Conservation (phyloP, 257 asterid species). For the Gentiana dahurica region DNA sequence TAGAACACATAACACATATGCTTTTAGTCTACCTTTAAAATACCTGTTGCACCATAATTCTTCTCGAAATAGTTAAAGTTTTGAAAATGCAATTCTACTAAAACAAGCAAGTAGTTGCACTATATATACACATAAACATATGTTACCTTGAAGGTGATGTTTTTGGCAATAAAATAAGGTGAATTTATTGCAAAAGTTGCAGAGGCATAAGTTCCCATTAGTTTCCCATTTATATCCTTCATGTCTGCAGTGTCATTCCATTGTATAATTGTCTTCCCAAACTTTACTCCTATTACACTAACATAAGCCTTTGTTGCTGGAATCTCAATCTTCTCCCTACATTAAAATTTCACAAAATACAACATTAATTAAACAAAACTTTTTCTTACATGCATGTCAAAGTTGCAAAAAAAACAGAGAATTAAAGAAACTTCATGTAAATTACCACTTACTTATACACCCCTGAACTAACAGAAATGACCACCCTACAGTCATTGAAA, state of each 20-base stretch:
- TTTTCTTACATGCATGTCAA: neutral
- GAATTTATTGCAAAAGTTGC: constrained; percentile 85
- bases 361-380: neutral
- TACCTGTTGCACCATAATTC: too few species aligned
- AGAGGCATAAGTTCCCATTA: constrained; percentile 85
- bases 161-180: constrained; percentile 70
- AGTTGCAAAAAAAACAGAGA: neutral
- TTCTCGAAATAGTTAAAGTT: too few species aligned
- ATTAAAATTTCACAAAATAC: neutral
- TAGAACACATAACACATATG: too few species aligned
- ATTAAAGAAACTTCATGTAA: neutral
- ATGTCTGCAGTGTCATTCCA: constrained; percentile 80
- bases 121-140: neutral
- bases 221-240: constrained; percentile 35
- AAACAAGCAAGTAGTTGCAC: neutral
- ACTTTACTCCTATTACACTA: constrained; percentile 58
- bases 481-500: constrained; percentile 60
- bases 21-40: too few species aligned
- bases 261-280: constrained; percentile 43
- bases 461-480: constrained; percentile 63
- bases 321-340: constrained; percentile 83
- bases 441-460: constrained; percentile 42
- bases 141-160: constrained; percentile 69
- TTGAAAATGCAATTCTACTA: neutral
- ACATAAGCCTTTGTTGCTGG: constrained; percentile 69